A percentile compares a stretch with the other conserved stretches of the same genome.
phyloP scores from a whole-genome alignment of 805 yeast genomes.

The Kuraishia piskuri region DNA sequence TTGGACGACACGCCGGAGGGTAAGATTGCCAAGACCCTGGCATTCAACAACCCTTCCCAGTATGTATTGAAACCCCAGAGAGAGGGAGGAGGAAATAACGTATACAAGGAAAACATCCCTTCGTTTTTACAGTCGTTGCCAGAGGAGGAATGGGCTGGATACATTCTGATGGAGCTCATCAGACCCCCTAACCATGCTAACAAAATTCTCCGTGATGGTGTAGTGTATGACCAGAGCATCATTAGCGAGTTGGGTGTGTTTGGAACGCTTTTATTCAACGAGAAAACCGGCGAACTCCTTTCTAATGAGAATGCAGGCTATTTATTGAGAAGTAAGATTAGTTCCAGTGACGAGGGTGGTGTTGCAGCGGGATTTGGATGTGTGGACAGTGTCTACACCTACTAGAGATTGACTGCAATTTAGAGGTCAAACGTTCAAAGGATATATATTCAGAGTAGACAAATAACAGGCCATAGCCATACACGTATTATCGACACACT shows the following conservation, averaged over 20 bases:
- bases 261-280: constrained; percentile 76
- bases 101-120: constrained; percentile 83
- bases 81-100: constrained; percentile 98
- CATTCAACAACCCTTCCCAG: constrained; percentile 55
- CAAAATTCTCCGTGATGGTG: constrained; percentile 60
- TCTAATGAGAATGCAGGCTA: constrained; percentile 73
- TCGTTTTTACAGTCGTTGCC: constrained; percentile 50
- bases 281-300: constrained; percentile 42
- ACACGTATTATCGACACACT: no score
- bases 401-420: constrained; percentile 18
- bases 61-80: constrained; percentile 95
- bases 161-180: constrained; percentile 89
- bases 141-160: constrained; percentile 77
- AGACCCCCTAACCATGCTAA: constrained; percentile 65
- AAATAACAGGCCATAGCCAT: not conserved
- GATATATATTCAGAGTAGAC: not conserved
- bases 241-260: constrained; percentile 89
- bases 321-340: constrained; percentile 81
- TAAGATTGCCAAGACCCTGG: constrained; percentile 50
- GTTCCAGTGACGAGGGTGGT: constrained; percentile 91
- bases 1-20: constrained; percentile 67
- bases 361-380: constrained; percentile 99
- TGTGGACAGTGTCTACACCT: constrained; percentile 72
- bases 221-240: constrained; percentile 59
- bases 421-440: no score